Evolutionary conservation across 768 basidiomycete species (phyloP).

Genomic region (Mycena galopus): DNA sequence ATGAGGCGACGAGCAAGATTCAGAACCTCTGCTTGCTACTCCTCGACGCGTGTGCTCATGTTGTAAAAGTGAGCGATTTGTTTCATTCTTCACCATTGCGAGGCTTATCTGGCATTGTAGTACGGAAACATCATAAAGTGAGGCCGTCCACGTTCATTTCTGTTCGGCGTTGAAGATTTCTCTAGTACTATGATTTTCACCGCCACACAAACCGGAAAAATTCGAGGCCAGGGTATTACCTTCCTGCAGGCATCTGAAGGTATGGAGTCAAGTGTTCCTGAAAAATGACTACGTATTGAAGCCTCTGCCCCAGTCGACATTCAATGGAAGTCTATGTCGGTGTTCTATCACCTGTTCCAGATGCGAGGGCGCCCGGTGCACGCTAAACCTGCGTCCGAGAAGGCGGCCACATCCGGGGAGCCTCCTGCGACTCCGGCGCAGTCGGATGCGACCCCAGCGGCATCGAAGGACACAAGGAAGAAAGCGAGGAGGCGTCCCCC

Average conservation of each 20-base stretch:
- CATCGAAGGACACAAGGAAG: too few species aligned
- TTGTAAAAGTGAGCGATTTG: too few species aligned
- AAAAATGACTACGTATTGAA: neutral
- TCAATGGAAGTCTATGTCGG: neutral
- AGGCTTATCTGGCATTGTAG: too few species aligned
- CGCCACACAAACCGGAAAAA: conserved; percentile 15
- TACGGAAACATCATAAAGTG: conserved; percentile 25
- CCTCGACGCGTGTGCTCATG: too few species aligned
- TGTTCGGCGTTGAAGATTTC: neutral
- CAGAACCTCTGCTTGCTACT: too few species aligned
- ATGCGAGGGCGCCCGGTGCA: neutral
- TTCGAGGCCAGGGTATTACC: conserved; percentile 22
- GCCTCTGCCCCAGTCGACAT: conserved; percentile 6
- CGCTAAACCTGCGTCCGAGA: neutral
- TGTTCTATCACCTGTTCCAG: conserved; percentile 13
- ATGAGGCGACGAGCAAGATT: too few species aligned
- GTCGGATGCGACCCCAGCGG: too few species aligned
- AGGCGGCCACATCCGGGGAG: too few species aligned
- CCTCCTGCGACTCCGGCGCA: neutral
- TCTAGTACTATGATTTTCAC: conserved; percentile 22
- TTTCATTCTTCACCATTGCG: too few species aligned
- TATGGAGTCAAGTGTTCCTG: neutral
- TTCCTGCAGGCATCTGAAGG: conserved; percentile 27
- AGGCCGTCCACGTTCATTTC: neutral
- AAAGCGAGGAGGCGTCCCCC: too few species aligned